Evolutionary conservation across 1,284 basidiomycete genomes (phyloP).

Genomic region (Xanthoconium separans): DNA sequence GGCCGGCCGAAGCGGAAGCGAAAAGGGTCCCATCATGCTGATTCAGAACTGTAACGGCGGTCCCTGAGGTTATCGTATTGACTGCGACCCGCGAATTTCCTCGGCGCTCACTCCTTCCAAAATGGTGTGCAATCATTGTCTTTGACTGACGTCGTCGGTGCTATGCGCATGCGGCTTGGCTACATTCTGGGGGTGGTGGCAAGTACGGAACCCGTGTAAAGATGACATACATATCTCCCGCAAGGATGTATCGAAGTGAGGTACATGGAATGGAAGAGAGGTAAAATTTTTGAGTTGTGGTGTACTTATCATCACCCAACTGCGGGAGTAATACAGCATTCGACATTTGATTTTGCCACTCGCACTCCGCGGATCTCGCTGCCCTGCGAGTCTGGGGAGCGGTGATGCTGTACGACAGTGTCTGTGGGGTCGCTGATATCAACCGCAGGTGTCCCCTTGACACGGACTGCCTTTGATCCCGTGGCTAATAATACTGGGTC

Average conservation of each 20-base stretch:
- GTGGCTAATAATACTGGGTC: slow-evolving; percentile 10
- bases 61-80: slow-evolving; percentile 11
- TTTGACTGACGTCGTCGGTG: neutral
- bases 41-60: slow-evolving; percentile 10
- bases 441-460: neutral
- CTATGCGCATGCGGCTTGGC: neutral
- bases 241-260: slow-evolving; percentile 7
- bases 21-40: slow-evolving; percentile 8
- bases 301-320: slow-evolving; percentile 2
- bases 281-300: neutral
- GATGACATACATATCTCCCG: neutral
- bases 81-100: slow-evolving; percentile 6
- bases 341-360: slow-evolving; percentile 9
- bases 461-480: slow-evolving; percentile 13
- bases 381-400: slow-evolving; percentile 1
- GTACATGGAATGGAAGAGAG: slow-evolving; percentile 21
- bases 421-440: slow-evolving; percentile 7
- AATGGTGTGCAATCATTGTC: slow-evolving; percentile 6
- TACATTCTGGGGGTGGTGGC: slow-evolving; percentile 14
- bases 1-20: slow-evolving; percentile 1
- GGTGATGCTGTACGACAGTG: slow-evolving; percentile 12
- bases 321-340: slow-evolving; percentile 15
- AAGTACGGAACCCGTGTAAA: slow-evolving; percentile 6
- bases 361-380: slow-evolving; percentile 23
- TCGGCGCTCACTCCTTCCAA: slow-evolving; percentile 20